Percentiles rank a stretch among this genome's conserved stretches.
These are phyloP conservation scores for Digitaria exilis DNA, from an alignment of 202 grass and related monocot genomes.

Conservation along the genomic window DNA sequence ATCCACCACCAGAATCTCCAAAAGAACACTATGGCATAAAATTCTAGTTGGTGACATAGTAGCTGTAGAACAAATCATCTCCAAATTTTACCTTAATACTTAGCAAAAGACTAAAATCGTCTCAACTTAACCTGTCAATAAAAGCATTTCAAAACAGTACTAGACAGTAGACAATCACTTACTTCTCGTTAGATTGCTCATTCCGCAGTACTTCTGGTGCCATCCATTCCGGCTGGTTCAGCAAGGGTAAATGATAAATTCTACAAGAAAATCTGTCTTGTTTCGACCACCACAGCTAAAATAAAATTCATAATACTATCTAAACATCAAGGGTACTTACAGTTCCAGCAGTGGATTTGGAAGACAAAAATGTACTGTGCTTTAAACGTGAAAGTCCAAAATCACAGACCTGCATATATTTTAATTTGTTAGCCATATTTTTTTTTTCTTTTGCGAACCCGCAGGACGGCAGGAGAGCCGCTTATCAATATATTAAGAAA, in stretches of 20 bases:
- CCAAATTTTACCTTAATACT: conserved; percentile 11
- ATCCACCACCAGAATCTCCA: not conserved
- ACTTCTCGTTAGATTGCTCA: conserved; percentile 99
- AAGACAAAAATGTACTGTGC: conserved; percentile 91
- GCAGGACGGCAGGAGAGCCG: too few relatives aligned
- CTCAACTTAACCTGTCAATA: conserved; percentile 12
- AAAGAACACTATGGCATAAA: not conserved
- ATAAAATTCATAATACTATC: conserved; percentile 29
- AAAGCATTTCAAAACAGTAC: conserved; percentile 13
- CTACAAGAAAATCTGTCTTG: not conserved
- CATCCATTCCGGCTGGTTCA: conserved; percentile 76
- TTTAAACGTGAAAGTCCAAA: conserved; percentile 96
- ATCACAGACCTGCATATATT: conserved; percentile 77
- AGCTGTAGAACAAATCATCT: not conserved
- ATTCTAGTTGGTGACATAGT: not conserved
- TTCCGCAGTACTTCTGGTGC: conserved; percentile 95
- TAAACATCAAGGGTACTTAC: conserved; percentile 48
- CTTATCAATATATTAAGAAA: too few relatives aligned
- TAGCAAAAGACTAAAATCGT: conserved; percentile 7
- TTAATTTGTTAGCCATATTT: conserved; percentile 34
- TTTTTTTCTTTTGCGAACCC: too few relatives aligned
- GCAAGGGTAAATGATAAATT: conserved; percentile 35
- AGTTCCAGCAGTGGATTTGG: conserved; percentile 91
- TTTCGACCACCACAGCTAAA: conserved; percentile 7
- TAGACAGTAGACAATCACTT: conserved; percentile 32